Base-by-base conservation (phyloP, 192 early-diverging fungal genomes). In the Chytriomyces sp. region DNA sequence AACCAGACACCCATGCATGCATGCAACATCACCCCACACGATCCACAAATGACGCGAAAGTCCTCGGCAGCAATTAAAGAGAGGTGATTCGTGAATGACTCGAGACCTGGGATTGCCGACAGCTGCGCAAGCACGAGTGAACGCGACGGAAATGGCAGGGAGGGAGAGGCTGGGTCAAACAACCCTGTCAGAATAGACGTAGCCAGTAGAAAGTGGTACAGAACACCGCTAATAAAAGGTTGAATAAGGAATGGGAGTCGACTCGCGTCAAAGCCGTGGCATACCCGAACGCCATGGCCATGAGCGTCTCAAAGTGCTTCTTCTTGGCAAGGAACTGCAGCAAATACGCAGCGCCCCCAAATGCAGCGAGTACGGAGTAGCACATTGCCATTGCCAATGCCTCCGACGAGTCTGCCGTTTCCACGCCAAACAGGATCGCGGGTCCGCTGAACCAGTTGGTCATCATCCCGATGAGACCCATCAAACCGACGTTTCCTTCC, bases 131-230 rank as follows among this genome's bases (percentile, higher is more conserved):
- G 33, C 19, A 41, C 37, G 8, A 34, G 10, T 12, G 12, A n/a
- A 19, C 6, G 6, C 25, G 25, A 17, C 2, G 62, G 62, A 8
- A 22, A 22, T 14, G 62, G 62, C 25, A 64, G 62, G 7, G 30
- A 5, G 37, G 62, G 39, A 10, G 6, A 10, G 6, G 8, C 28
- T 25, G 10, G 25, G 40, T 64, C 62, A 7, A 64, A 12, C 7
- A 64, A 41, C 12, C 62, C 39, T 7, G 25, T 22, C 12, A 64
- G 10, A 14, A 19, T 25, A 22, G 34, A 64, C 12, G 62, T 44
- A n/a, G 39, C 37, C 3, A 64, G n/a, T 25, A 64, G 25, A 30
- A 64, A 34, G 40, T 64, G 62, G 59, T 61, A 64, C 26, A 44
- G 26, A 19, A 31, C 40, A 31, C 22, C 40, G 3, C 62, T 44